Evolutionary conservation across 805 yeast genomes (phyloP).

Genomic region (Spathaspora boniae): DNA sequence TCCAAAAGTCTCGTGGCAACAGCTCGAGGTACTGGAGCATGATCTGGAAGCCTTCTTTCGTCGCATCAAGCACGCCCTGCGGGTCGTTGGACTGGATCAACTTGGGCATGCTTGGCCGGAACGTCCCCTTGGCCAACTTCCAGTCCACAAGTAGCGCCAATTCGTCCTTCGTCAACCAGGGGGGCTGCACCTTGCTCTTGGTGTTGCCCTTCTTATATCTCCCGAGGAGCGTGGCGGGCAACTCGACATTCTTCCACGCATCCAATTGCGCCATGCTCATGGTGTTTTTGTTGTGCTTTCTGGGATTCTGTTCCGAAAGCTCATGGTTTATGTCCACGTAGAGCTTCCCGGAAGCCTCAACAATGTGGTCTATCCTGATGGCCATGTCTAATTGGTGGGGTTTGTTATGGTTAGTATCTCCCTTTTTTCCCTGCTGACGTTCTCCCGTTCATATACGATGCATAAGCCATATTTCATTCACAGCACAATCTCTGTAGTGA

Average conservation of each 20-base stretch:
- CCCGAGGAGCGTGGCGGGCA: constrained; percentile 25
- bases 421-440: no score
- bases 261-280: constrained; percentile 34
- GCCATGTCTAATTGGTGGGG: no score
- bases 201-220: constrained; percentile 19
- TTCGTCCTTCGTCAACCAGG: constrained; percentile 38
- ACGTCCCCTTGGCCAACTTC: constrained; percentile 45
- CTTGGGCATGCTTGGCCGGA: constrained; percentile 42
- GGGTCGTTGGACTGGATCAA: constrained; percentile 36
- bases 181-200: no score
- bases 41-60: constrained; percentile 24
- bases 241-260: constrained; percentile 28
- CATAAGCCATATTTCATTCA: no score
- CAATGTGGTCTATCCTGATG: constrained; percentile 5
- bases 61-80: constrained; percentile 22
- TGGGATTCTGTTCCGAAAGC: constrained; percentile 23
- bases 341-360: constrained; percentile 19
- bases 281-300: constrained; percentile 20
- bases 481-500: no score
- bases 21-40: constrained; percentile 13
- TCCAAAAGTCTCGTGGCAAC: constrained; percentile 1
- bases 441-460: no score
- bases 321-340: constrained; percentile 26
- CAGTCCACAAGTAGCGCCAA: constrained; percentile 44
- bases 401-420: no score